Base-by-base conservation (phyloP, 2,329 filamentous ascomycete species). In the Neonectria sp. region DNA sequence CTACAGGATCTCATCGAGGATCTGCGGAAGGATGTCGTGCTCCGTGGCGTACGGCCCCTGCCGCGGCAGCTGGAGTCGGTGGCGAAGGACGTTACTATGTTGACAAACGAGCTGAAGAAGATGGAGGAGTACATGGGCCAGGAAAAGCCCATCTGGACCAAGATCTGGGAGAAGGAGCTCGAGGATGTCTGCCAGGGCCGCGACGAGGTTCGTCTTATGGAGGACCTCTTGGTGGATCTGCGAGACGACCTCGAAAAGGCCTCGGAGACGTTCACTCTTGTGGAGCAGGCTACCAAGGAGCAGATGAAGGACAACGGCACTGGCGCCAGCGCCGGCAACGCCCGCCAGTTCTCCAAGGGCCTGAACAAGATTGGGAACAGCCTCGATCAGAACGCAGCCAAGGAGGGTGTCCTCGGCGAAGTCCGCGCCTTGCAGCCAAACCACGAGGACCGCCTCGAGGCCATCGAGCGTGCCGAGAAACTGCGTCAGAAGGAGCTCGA, bases 131-230 rank as follows among this genome's bases (percentile, higher is more conserved):
- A 93, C 84, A 89, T 99, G 83, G 92, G 91, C 75, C 89, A 90
- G 53, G 96, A 99, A 87, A 97, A 97, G 81, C 96, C 96, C 0
- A 86, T 98, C 65, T 99, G 96, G 95, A 98, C 95, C 61, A 98
- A 98, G 89, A 97, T 98, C 71, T 99, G 96, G 96, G 95, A 98
- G 88, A 95, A 97, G 82, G 95, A 98, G 80, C 86, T 99, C 52
- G 94, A 98, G 80, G 92, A 95, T 59, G 95, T 99, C 3, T 98
- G 96, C 82, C 95, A 97, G 79, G 96, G 98, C 77, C 91, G 95
- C 72, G 95, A 98, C 78, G 91, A 98, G 81, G 89, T 99, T 73
- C 96, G 95, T 56, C 93, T 98, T 86, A 95, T 97, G 85, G 96
- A 99, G 83, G 96, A 98, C 75, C 89, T 99, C 69, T 92, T 95